phyloP scores from a whole-genome alignment of 768 basidiomycete species.

The Neoboletus brunneissimus region DNA sequence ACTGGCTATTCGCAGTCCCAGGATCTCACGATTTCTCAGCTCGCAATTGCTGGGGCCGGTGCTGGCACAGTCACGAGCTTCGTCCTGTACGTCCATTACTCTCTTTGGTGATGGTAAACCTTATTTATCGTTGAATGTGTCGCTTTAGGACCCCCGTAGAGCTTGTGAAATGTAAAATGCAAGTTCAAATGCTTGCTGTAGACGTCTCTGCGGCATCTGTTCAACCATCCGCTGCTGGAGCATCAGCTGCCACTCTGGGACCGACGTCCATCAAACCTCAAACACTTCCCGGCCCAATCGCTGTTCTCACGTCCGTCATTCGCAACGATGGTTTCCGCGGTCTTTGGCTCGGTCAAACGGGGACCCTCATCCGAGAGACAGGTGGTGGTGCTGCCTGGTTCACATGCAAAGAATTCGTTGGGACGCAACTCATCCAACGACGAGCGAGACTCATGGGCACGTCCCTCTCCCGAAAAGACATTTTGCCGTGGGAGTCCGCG shows the following conservation, averaged over 20 bases:
- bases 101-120: too few relatives aligned
- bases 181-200: slow-evolving; percentile 80
- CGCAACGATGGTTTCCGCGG: slow-evolving; percentile 71
- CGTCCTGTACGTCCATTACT: slow-evolving; percentile 58
- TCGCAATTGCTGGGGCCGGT: slow-evolving; percentile 79
- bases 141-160: slow-evolving; percentile 80
- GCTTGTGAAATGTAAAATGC: slow-evolving; percentile 97
- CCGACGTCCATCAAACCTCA: slow-evolving; percentile 9
- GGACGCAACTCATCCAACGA: slow-evolving; percentile 54
- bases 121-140: neutral
- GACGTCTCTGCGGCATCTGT: slow-evolving; percentile 15
- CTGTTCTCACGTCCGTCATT: slow-evolving; percentile 62
- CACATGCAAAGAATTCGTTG: slow-evolving; percentile 76
- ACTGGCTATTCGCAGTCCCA: slow-evolving; percentile 35
- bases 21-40: slow-evolving; percentile 60
- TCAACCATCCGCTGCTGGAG: slow-evolving; percentile 10
- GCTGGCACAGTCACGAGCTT: slow-evolving; percentile 87
- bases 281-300: slow-evolving; percentile 67
- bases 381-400: slow-evolving; percentile 94
- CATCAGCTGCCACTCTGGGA: slow-evolving; percentile 14
- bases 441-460: slow-evolving; percentile 33
- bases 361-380: slow-evolving; percentile 89
- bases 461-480: slow-evolving; percentile 39
- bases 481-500: slow-evolving; percentile 82
- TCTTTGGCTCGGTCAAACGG: slow-evolving; percentile 96